Conservation (phyloP, 129 eudicot genomes). For the Erigeron canadensis region DNA sequence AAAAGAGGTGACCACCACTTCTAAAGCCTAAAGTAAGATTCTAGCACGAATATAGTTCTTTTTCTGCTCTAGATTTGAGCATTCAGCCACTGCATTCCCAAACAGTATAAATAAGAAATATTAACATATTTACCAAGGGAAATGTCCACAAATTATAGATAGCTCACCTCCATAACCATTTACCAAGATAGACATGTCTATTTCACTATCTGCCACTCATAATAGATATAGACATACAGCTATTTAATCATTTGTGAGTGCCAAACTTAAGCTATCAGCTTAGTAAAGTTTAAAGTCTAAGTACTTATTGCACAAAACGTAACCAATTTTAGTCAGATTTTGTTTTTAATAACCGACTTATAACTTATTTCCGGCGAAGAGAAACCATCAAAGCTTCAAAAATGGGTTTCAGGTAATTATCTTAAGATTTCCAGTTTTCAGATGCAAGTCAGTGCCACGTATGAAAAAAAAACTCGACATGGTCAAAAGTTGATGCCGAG, state of each 20-base stretch:
- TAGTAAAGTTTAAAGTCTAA: background rate
- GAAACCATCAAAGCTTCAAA: background rate
- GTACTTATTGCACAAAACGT: background rate
- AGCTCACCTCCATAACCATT: too few relatives aligned
- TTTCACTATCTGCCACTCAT: too few relatives aligned
- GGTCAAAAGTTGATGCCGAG: too few relatives aligned
- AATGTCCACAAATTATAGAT: too few relatives aligned
- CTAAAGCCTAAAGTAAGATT: background rate
- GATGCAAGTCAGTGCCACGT: background rate
- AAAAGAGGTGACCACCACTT: background rate
- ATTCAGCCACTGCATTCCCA: too few relatives aligned
- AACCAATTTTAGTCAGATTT: background rate
- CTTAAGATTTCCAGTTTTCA: background rate
- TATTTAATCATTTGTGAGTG: background rate
- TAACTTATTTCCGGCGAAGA: background rate
- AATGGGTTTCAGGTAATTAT: background rate
- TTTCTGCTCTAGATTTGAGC: constrained; percentile 1
- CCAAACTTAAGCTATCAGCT: background rate
- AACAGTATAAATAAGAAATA: too few relatives aligned
- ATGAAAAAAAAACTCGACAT: too few relatives aligned
- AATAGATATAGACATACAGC: background rate
- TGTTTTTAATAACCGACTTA: background rate
- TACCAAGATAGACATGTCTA: too few relatives aligned
- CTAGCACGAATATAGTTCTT: constrained; percentile 10
- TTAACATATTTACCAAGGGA: too few relatives aligned